A percentile compares a stretch with the other conserved stretches of the same genome.
phyloP scores from a whole-genome alignment of 2,329 filamentous ascomycete genomes.

The Sporothrix mexicana region DNA sequence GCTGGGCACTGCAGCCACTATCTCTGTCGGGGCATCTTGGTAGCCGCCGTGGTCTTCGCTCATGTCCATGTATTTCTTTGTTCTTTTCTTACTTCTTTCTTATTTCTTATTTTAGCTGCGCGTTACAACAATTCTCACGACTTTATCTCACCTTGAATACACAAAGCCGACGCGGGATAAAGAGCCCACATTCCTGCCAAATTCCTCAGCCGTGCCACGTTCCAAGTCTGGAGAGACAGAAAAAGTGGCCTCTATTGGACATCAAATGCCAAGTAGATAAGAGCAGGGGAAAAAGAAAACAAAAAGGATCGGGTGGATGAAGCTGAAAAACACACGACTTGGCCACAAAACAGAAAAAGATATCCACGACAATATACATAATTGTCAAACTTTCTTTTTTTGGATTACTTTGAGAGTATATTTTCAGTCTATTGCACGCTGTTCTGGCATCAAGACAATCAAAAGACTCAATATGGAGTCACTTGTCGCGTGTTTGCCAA shows the following conservation, averaged over 20 bases:
- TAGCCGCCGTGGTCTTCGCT: neutral
- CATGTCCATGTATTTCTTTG: neutral
- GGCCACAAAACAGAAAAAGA: neutral
- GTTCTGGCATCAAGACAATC: constrained; percentile 16
- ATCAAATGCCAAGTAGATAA: constrained; percentile 32
- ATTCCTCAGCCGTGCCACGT: neutral
- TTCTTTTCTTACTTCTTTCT: neutral
- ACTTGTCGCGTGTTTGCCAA: neutral
- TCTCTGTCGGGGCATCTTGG: neutral
- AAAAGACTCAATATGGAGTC: neutral
- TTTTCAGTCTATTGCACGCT: no score
- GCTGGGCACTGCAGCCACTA: neutral
- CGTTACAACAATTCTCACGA: neutral
- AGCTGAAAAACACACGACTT: constrained; percentile 8
- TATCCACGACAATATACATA: no score
- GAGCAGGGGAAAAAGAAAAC: neutral
- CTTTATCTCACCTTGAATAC: neutral
- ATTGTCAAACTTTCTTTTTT: no score
- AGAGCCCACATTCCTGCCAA: neutral
- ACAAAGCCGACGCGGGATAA: neutral
- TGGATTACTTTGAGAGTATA: no score
- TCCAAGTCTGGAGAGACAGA: neutral
- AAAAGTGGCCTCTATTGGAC: constrained; percentile 11
- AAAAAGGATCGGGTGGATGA: neutral
- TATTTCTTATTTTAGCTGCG: neutral